Conservation (phyloP, 768 basidiomycete genomes). For the Amanita rubescens region DNA sequence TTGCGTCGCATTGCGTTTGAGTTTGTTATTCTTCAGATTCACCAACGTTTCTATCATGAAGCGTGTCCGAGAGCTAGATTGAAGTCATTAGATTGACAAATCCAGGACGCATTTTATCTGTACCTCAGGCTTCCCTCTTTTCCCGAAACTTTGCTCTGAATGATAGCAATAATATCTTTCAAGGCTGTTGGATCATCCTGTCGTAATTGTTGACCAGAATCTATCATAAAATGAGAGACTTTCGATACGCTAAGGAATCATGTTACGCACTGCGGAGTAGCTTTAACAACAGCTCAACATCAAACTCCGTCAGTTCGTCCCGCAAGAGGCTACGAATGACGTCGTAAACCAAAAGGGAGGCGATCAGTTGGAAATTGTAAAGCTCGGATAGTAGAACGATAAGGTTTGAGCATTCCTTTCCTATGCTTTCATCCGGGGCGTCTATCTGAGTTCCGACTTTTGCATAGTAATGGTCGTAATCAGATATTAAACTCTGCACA, state of each 20-base stretch:
- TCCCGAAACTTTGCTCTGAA: constrained; percentile 61
- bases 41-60: constrained; percentile 95
- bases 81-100: neutral
- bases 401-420: constrained; percentile 88
- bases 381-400: constrained; percentile 84
- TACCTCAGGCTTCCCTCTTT: constrained; percentile 49
- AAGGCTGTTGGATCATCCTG: constrained; percentile 88
- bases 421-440: constrained; percentile 29
- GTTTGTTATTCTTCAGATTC: constrained; percentile 89
- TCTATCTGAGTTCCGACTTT: constrained; percentile 19
- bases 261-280: constrained; percentile 65
- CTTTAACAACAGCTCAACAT: constrained; percentile 83
- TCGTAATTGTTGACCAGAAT: constrained; percentile 86
- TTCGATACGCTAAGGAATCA: neutral
- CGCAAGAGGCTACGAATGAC: constrained; percentile 71
- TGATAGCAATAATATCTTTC: constrained; percentile 82
- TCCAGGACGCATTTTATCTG: neutral
- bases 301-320: constrained; percentile 60
- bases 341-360: constrained; percentile 85
- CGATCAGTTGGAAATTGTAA: constrained; percentile 94
- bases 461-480: constrained; percentile 55
- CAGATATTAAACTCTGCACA: constrained; percentile 60
- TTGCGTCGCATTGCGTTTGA: constrained; percentile 54
- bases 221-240: constrained; percentile 33
- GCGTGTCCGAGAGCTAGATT: constrained; percentile 70